Evolutionary conservation across 2,329 filamentous ascomycete genomes (phyloP).

Genomic region (Phialophora verrucosa): DNA sequence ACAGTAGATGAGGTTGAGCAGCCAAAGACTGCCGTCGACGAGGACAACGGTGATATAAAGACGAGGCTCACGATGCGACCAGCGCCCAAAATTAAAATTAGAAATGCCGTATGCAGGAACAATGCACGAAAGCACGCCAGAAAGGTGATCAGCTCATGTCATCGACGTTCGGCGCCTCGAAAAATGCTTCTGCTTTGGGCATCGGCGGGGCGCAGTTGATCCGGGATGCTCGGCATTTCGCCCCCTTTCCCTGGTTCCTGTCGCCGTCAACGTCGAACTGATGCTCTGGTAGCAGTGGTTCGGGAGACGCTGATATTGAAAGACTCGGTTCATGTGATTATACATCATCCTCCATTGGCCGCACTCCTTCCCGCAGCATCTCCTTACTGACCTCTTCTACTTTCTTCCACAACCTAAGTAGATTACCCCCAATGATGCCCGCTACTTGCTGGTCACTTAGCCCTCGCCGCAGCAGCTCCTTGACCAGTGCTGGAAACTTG

Average conservation of each 20-base stretch:
- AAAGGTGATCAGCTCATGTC: constrained; percentile 13
- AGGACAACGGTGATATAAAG: background rate
- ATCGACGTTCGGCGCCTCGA: constrained; percentile 5
- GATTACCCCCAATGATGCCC: constrained; percentile 78
- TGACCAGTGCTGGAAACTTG: constrained; percentile 78
- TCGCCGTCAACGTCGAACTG: background rate
- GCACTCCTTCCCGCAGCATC: constrained; percentile 63
- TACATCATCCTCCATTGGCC: constrained; percentile 27
- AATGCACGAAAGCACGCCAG: constrained; percentile 7
- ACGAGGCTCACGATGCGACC: constrained; percentile 5
- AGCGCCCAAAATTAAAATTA: constrained; percentile 7
- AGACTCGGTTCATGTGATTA: background rate
- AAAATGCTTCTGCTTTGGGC: constrained; percentile 11
- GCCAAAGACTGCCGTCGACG: background rate
- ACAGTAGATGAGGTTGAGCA: background rate
- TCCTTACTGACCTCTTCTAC: constrained; percentile 72
- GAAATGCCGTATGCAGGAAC: constrained; percentile 12
- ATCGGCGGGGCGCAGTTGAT: background rate
- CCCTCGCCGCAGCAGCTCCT: constrained; percentile 73
- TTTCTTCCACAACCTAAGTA: constrained; percentile 81
- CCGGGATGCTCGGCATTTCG: background rate
- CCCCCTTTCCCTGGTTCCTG: constrained; percentile 2
- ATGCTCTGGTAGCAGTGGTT: background rate
- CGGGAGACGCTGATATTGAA: too few relatives aligned
- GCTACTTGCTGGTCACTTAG: constrained; percentile 74